Conservation (phyloP, 2,329 filamentous ascomycete species). For the Parastagonospora avenae region DNA sequence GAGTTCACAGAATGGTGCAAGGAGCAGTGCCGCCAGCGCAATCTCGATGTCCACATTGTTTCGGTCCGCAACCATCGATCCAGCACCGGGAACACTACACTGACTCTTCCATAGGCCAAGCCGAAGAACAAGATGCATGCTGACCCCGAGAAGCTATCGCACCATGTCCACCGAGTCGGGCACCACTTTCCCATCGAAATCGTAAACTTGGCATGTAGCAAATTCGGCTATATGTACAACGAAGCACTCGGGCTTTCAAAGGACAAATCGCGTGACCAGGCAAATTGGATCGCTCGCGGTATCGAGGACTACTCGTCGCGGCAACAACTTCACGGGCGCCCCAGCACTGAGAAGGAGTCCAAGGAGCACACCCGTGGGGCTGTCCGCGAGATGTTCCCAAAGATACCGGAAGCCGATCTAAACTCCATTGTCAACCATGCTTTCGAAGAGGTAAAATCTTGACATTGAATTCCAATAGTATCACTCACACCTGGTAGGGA, state of each 20-base stretch:
- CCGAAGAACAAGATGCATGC: conserved; percentile 57
- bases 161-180: conserved; percentile 66
- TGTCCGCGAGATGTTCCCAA: conserved; percentile 67
- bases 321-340: conserved; percentile 30
- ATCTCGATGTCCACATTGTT: conserved; percentile 62
- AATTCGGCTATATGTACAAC: conserved; percentile 49
- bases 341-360: conserved; percentile 48
- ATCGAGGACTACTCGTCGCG: conserved; percentile 42
- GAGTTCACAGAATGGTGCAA: conserved; percentile 63
- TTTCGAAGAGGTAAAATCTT: conserved; percentile 59
- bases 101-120: conserved; percentile 35
- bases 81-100: not conserved
- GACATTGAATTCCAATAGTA: not conserved
- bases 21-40: conserved; percentile 61
- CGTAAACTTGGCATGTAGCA: conserved; percentile 61
- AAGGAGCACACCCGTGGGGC: conserved; percentile 63
- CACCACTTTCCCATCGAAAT: conserved; percentile 67
- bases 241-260: conserved; percentile 27
- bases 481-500: conserved; percentile 48
- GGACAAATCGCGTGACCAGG: conserved; percentile 22
- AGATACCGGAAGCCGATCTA: conserved; percentile 64
- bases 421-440: conserved; percentile 64
- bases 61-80: conserved; percentile 56
- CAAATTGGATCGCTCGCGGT: conserved; percentile 39
- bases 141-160: conserved; percentile 59